Base-by-base conservation (phyloP, 2,329 filamentous ascomycete genomes). In the Aspergillus felis region DNA sequence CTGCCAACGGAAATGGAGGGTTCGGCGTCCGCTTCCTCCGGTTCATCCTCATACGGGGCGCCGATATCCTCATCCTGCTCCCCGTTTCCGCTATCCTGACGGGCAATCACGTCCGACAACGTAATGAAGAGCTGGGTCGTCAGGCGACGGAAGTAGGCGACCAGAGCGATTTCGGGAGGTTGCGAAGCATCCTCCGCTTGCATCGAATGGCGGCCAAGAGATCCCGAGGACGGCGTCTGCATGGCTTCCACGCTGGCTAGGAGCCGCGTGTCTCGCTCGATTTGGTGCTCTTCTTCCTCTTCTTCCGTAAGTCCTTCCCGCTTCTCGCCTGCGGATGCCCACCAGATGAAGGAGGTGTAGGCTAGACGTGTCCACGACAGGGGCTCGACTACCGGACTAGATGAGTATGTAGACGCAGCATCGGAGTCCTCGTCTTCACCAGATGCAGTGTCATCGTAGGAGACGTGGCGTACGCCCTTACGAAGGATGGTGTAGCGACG, bases 401-500 rank as follows among this genome's bases (percentile, higher is more conserved):
- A 73, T 7, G 76, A 78, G 58, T 74, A 75, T 0, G 75, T 76
- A 8, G 77, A 78, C 24, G 69, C 69, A 8, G 66, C 67, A 28
- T 77, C 74, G 38, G 71, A 71, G 51, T 76, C 73, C 42, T 74
- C 73, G 52, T 75, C 66, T 4, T 74, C 68, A 35, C 70, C 68
- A 35, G 58, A 28, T 27, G 54, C 54, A 42, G 63, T 58, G 41
- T 64, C 54, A 50, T 66, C 61, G 14, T 58, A 61, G 27, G 66
- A 64, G 46, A 72, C 62, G 50, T 69, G 71, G 28, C 64, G 70
- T 9, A 95, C 79, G 4, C 87, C 88, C 60, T 80, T 80, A 51
- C 84, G 83, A 10, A 96, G 81, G 20, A 87, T 81, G 50, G 83
- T 82, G 75, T 89, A 97, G 24, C 93, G 88, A 27, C 91, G 86